These are phyloP conservation scores for Backusella sp. DNA, from an alignment of 192 early-diverging fungal species.

Conservation along the genomic window DNA sequence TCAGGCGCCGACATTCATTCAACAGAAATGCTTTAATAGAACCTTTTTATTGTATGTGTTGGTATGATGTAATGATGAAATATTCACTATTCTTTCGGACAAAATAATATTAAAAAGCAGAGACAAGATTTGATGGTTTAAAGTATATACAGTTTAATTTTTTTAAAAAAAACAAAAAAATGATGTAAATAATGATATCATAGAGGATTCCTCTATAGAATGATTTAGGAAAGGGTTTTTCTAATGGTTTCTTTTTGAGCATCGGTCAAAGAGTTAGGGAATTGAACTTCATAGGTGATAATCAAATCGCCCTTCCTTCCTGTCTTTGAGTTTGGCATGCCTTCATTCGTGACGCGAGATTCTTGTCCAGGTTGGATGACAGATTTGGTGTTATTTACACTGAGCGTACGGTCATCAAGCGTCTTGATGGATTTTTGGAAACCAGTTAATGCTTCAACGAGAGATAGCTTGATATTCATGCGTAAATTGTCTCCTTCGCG, in stretches of 20 bases:
- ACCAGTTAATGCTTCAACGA: constrained; percentile 80
- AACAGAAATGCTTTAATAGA: too few relatives aligned
- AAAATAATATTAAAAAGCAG: too few relatives aligned
- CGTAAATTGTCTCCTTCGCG: constrained; percentile 86
- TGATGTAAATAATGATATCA: neutral
- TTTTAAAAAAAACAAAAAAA: neutral
- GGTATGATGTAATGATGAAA: too few relatives aligned
- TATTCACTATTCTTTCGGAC: too few relatives aligned
- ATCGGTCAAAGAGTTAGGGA: constrained; percentile 68
- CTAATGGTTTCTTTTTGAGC: constrained; percentile 70
- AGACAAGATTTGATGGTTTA: too few relatives aligned
- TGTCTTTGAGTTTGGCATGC: constrained; percentile 93
- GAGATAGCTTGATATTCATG: constrained; percentile 58
- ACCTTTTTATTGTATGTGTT: too few relatives aligned
- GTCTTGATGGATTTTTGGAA: constrained; percentile 74
- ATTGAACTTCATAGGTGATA: constrained; percentile 76
- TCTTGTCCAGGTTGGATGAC: constrained; percentile 75
- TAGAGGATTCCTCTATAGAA: neutral
- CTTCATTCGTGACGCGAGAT: constrained; percentile 74
- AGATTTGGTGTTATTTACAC: constrained; percentile 56
- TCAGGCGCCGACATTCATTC: too few relatives aligned
- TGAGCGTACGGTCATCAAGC: constrained; percentile 72
- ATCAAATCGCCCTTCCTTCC: constrained; percentile 88
- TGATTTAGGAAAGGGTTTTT: constrained; percentile 35
- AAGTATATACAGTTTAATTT: too few relatives aligned